These are phyloP conservation scores for Scopulariopsis brevicaulis DNA, from an alignment of 2,329 filamentous ascomycete genomes.

Conservation along the genomic window DNA sequence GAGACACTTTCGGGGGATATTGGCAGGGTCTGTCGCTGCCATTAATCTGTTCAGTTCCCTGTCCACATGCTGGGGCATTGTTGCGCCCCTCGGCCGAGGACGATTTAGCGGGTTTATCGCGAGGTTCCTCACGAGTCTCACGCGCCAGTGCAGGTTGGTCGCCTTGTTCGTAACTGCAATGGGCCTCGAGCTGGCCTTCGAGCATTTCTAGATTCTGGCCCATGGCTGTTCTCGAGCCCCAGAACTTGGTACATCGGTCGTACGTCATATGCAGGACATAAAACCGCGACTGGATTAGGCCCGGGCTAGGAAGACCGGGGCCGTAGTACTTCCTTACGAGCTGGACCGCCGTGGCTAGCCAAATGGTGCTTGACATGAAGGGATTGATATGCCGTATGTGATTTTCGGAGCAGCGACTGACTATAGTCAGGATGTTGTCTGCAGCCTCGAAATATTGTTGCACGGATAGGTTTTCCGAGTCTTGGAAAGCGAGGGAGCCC, in stretches of 20 bases:
- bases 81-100: background rate
- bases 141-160: no score
- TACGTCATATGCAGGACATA: slow-evolving; percentile 12
- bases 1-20: background rate
- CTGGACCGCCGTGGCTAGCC: slow-evolving; percentile 19
- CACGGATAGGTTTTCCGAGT: slow-evolving; percentile 5
- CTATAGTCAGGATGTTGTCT: slow-evolving; percentile 15
- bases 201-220: slow-evolving; percentile 14
- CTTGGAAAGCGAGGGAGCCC: background rate
- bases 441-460: slow-evolving; percentile 18
- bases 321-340: slow-evolving; percentile 10
- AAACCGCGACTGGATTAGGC: slow-evolving; percentile 8
- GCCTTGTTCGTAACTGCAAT: background rate
- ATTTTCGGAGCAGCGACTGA: slow-evolving; percentile 14
- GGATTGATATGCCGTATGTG: slow-evolving; percentile 19
- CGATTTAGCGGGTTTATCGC: background rate
- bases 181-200: slow-evolving; percentile 11
- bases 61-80: background rate
- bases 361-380: slow-evolving; percentile 18
- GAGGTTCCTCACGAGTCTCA: background rate
- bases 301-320: background rate
- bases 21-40: background rate
- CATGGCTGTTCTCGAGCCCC: slow-evolving; percentile 13
- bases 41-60: background rate
- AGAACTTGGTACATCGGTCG: slow-evolving; percentile 14